Base-by-base conservation (phyloP, 805 yeast species). In the Metschnikowia rubicola region DNA sequence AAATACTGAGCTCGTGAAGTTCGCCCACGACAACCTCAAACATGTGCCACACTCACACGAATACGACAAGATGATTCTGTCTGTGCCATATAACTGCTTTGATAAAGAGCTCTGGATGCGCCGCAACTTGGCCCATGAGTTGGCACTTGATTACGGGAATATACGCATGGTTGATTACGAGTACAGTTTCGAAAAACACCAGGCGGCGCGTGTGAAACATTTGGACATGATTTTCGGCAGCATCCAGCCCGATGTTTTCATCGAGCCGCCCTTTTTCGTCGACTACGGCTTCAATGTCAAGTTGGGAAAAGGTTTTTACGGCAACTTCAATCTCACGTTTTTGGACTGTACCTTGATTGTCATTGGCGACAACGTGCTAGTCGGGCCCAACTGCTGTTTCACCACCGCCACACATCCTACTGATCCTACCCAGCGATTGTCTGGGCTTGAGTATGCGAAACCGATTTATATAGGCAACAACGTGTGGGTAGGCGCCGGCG, bases 401-500 rank as follows among this genome's bases (percentile, higher is more conserved):
- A 66, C 75, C 29, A 77, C 88, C 2, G 88, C 89, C 1, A 75
- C 84, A 0, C 92, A 86, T 57, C 84, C 85, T 1, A 58, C 76
- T 7, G 83, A 80, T 45, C 76, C 81, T 0, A 50, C 63, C 10
- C 63, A 62, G 44, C 66, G 86, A 48, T 37, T 55, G 29, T 60
- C 56, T 2, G 79, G 74, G 2, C 64, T 66, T 3, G 91, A 85
- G 58, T 77, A 66, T 54, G 83, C 85, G 0, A 57, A 63, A 33
- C 84, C 86, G 6, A 74, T 86, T 30, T 67, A 60, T 2, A 79
- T 86, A 32, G 88, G 85, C 2, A 73, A 80, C 59, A 76, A 78
- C 51, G 86, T 82, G 8, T 85, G 91, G 92, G 66, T 85, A 35
- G 88, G 87, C 12, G 71, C 82, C 1, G 70, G 72, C 35, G 79